Evolutionary conservation across 2,329 filamentous ascomycete species (phyloP), one percentile per base, ranked within the genome.

Genomic region (Pseudocercospora cruenta): DNA sequence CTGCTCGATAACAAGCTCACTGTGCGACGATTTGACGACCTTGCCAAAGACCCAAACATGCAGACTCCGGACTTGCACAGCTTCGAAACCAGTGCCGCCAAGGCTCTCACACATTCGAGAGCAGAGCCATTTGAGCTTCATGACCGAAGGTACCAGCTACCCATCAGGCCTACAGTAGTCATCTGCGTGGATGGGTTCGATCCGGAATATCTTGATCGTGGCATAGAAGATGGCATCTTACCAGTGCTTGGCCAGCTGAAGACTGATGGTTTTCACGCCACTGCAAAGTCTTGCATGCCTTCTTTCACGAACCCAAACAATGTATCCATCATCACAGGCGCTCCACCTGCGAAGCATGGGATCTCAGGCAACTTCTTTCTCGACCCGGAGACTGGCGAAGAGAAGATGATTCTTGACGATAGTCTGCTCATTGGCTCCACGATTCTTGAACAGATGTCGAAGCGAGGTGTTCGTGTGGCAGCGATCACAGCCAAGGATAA

Each of bases 301-400:
- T 80, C 81, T 0, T 78, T 82, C 64, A 82, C 81, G 10, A 82
- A 82, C 63, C 79, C 81, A 3, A 82, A 82, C 73, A 82, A 82
- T 62, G 75, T 81, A 3, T 81, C 79, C 59, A 82, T 82, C 62
- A 81, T 82, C 70, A 82, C 80, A 1, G 80, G 81, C 4, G 75
- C 73, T 9, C 79, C 80, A 1, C 75, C 80, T 0, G 65, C 74
- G 3, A 71, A 77, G 8, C 81, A 83, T 58, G 81, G 81, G 24
- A 80, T 82, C 55, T 73, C 79, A 2, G 80, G 80, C 0, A 82
- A 83, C 67, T 83, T 78, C 71, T 83, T 78, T 66, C 74, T 82
- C 4, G 81, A 83, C 69, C 71, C 70, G 10, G 67, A 72, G 19
- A 81, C 79, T 1, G 77, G 77, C 14, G 69, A 80, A 64, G 79